phyloP scores from a whole-genome alignment of 306 rosid genomes.

The Vigna radiata region DNA sequence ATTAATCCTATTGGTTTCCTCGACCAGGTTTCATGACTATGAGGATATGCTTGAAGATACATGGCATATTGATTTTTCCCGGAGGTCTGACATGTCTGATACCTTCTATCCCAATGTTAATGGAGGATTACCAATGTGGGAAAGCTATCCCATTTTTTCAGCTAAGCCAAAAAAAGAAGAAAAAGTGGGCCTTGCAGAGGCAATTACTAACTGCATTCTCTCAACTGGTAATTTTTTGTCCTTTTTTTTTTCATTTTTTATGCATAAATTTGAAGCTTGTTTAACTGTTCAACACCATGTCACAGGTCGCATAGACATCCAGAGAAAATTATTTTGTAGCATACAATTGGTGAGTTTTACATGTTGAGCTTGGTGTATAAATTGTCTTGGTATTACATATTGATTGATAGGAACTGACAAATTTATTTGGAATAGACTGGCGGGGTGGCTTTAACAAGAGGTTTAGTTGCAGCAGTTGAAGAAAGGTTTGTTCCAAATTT shows the following conservation, averaged over 20 bases:
- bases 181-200: constrained; percentile 92
- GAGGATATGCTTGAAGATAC: constrained; percentile 97
- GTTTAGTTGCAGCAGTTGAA: constrained; percentile 87
- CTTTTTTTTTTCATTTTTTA: constrained; percentile 31
- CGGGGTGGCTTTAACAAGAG: constrained; percentile 87
- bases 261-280: constrained; percentile 40
- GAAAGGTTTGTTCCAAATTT: constrained; percentile 73
- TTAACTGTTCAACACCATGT: constrained; percentile 42
- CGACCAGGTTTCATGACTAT: constrained; percentile 75
- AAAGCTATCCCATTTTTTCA: constrained; percentile 74
- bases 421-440: constrained; percentile 70
- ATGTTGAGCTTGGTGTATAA: constrained; percentile 32
- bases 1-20: constrained; percentile 21
- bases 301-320: constrained; percentile 96
- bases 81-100: constrained; percentile 80
- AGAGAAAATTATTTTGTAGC: constrained; percentile 93
- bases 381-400: constrained; percentile 36
- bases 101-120: constrained; percentile 69
- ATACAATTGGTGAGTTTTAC: constrained; percentile 85
- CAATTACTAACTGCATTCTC: constrained; percentile 89
- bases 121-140: constrained; percentile 88
- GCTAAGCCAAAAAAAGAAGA: constrained; percentile 91
- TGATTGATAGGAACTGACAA: constrained; percentile 44
- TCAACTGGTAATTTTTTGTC: constrained; percentile 66
- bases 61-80: constrained; percentile 82